Percentiles rank a stretch among this genome's conserved stretches.
Conservation (phyloP, 805 yeast genomes). For the Starmera pachycereana region DNA sequence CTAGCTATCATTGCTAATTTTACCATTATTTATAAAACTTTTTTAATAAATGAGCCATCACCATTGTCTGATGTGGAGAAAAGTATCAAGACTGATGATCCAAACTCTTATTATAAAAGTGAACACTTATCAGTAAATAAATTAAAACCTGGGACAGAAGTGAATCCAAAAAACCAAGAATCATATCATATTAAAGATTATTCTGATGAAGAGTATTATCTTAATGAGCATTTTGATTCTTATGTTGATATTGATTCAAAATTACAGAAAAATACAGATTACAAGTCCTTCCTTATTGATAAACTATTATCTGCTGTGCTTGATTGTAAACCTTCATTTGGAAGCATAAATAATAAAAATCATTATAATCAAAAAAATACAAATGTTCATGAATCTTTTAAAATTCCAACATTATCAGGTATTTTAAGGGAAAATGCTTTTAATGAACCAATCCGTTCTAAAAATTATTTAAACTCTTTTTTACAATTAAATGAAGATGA, state of each 20-base stretch:
- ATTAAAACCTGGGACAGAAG: neutral
- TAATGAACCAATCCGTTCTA: constrained; percentile 15
- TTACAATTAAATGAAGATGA: constrained; percentile 10
- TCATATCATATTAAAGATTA: neutral
- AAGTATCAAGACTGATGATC: neutral
- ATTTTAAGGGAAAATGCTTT: constrained; percentile 15
- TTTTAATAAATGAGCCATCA: too few relatives aligned
- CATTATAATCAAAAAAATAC: constrained; percentile 14
- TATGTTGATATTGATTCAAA: constrained; percentile 8
- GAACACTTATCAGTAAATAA: neutral
- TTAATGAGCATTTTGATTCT: constrained; percentile 7
- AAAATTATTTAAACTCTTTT: constrained; percentile 13
- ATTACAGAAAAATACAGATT: constrained; percentile 3
- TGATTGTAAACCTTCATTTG: constrained; percentile 9
- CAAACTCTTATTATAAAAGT: neutral
- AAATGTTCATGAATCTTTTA: constrained; percentile 7
- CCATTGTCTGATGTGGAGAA: neutral
- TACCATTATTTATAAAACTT: too few relatives aligned
- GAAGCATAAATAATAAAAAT: constrained; percentile 11
- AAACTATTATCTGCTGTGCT: constrained; percentile 6
- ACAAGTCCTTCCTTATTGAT: constrained; percentile 13
- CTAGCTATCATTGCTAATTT: too few relatives aligned
- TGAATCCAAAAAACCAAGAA: too few relatives aligned
- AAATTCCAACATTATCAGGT: constrained; percentile 16
- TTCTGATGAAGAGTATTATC: constrained; percentile 11